Evolutionary conservation across 1,139 yeast species (phyloP), one percentile per base, ranked within the genome.

Genomic region (Saccharomyces hybrid): DNA sequence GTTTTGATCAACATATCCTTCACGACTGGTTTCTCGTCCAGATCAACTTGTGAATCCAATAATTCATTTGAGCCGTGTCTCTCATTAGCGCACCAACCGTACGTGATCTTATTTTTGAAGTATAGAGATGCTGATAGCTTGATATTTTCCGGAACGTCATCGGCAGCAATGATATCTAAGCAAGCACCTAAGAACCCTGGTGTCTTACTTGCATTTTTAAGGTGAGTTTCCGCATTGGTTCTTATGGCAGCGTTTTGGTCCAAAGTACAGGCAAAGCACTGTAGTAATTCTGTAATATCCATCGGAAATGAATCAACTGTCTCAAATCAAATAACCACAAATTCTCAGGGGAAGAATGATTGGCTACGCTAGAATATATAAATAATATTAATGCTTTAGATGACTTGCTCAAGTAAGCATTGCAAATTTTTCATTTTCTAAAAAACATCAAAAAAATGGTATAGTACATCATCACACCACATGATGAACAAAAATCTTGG

Each of bases 171-270:
- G 54, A 93, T 84, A 64, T 88, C 93, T 49, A 93, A 73, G 68
- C 96, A 88, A 1, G 91, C 93, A 9, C 85, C 86, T 50, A 90
- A 74, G 65, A 93, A 93, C 2, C 96, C 96, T 1, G 88, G 67
- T 1, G 77, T 68, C 42, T 65, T 64, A 50, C 83, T 81, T 16
- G 84, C 80, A 60, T 78, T 77, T 54, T 76, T 76, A 51, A 91
- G 78, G 59, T 84, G 81, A 2, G 68, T 60, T 68, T 91, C 98
- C 0, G 96, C 95, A 51, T 80, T 80, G 56, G 74, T 76, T 64
- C 96, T 81, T 29, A 79, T 73, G 23, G 70, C 68, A 54, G 80
- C 85, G 64, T 86, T 84, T 0, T 89, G 83, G 62, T 83, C 84
- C 50, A 91, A 76, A 1, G 98, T 89, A 16, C 88, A 91, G 34